phyloP scores from a whole-genome alignment of 805 yeast genomes.

The Candida schatavii region DNA sequence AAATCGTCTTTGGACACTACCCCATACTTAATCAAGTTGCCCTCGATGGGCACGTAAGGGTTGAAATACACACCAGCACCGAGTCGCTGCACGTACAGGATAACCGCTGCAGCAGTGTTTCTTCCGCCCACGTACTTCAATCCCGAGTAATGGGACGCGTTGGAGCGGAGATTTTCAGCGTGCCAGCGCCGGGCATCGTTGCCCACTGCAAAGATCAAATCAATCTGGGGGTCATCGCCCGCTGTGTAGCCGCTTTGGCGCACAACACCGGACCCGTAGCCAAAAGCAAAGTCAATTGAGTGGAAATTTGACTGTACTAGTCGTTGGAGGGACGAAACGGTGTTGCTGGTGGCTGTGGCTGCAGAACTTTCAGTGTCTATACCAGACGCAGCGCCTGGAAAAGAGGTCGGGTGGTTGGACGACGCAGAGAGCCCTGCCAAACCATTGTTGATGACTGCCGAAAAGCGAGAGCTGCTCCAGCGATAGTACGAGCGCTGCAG shows the following conservation, averaged over 20 bases:
- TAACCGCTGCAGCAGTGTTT: too few species aligned
- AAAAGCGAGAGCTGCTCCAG: slow-evolving; percentile 3
- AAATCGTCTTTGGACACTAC: slow-evolving; percentile 64
- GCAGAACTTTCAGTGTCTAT: background rate
- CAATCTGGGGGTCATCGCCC: slow-evolving; percentile 63
- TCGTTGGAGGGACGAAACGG: background rate
- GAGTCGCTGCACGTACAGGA: slow-evolving; percentile 42
- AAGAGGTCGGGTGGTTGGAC: background rate
- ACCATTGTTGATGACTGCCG: background rate
- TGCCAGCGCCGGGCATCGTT: slow-evolving; percentile 73
- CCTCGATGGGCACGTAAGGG: slow-evolving; percentile 72
- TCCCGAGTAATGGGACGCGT: slow-evolving; percentile 76
- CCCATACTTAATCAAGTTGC: slow-evolving; percentile 78
- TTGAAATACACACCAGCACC: slow-evolving; percentile 95
- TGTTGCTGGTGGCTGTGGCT: too few species aligned
- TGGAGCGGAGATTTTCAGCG: slow-evolving; percentile 58
- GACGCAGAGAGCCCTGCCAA: too few species aligned
- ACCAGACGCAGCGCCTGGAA: background rate
- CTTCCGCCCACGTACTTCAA: slow-evolving; percentile 59
- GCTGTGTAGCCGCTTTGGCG: slow-evolving; percentile 51
- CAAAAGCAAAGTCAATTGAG: slow-evolving; percentile 78
- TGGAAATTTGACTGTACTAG: slow-evolving; percentile 20
- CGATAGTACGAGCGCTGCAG: too few species aligned
- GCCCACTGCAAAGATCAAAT: slow-evolving; percentile 78
- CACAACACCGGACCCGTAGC: slow-evolving; percentile 94